Percentiles rank a stretch among this genome's conserved stretches.
These are phyloP conservation scores for Scleroderma citrinum DNA, from an alignment of 768 basidiomycete species.

Conservation along the genomic window DNA sequence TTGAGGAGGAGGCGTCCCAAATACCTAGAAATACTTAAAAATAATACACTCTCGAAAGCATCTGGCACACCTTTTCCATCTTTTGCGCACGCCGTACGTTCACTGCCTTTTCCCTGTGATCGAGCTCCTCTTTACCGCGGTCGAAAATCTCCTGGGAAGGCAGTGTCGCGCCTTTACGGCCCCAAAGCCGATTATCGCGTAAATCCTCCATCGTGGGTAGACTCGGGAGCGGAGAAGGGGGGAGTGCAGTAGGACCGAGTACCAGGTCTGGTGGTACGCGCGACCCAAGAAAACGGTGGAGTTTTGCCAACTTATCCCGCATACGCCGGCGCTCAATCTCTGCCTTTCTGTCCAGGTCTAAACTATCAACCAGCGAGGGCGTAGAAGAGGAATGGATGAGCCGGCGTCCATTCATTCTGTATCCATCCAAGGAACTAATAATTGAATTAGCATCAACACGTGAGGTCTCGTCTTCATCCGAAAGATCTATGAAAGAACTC, in stretches of 20 bases:
- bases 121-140: slow-evolving; percentile 62
- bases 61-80: slow-evolving; percentile 70
- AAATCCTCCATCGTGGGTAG: slow-evolving; percentile 24
- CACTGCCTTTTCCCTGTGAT: slow-evolving; percentile 68
- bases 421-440: slow-evolving; percentile 25
- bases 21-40: slow-evolving; percentile 46
- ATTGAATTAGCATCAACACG: slow-evolving; percentile 28
- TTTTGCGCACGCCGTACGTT: slow-evolving; percentile 77
- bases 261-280: slow-evolving; percentile 68
- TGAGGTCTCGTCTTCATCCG: slow-evolving; percentile 47
- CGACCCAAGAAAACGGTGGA: slow-evolving; percentile 84
- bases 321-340: slow-evolving; percentile 64
- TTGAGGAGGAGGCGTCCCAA: slow-evolving; percentile 77
- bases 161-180: slow-evolving; percentile 50
- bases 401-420: slow-evolving; percentile 17
- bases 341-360: slow-evolving; percentile 46
- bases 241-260: slow-evolving; percentile 37
- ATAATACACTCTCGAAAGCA: background rate
- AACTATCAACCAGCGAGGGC: slow-evolving; percentile 43
- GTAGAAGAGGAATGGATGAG: slow-evolving; percentile 33
- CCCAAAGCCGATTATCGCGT: slow-evolving; percentile 39
- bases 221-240: slow-evolving; percentile 27
- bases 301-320: slow-evolving; percentile 70
- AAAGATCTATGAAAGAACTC: slow-evolving; percentile 56
- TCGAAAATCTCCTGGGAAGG: slow-evolving; percentile 49